phyloP scores from a whole-genome alignment of 352 stramenopile species.

The Elongisporangium anandrum region DNA sequence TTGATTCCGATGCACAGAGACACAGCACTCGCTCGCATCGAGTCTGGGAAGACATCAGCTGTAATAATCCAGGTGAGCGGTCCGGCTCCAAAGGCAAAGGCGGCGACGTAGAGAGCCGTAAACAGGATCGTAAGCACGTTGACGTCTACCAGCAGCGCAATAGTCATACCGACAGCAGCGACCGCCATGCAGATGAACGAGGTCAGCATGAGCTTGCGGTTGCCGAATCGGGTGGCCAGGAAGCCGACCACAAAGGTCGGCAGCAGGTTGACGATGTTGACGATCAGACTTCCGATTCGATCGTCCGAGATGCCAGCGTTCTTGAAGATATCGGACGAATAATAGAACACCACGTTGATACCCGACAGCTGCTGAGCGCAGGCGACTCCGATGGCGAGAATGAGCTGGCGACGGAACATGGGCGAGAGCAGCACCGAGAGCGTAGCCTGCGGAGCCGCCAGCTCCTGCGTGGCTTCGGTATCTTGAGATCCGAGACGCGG shows the following conservation, averaged over 20 bases:
- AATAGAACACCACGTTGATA: constrained; percentile 27
- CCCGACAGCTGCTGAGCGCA: constrained; percentile 23
- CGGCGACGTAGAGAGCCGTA: constrained; percentile 20
- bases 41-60: constrained; percentile 38
- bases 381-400: constrained; percentile 9
- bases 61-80: constrained; percentile 29
- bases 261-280: constrained; percentile 14
- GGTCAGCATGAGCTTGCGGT: constrained; percentile 18
- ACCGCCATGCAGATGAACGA: constrained; percentile 15
- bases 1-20: constrained; percentile 46
- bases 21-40: constrained; percentile 33
- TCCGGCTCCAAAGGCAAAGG: constrained; percentile 23
- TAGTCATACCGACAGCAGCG: constrained; percentile 16
- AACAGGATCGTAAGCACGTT: constrained; percentile 17
- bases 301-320: constrained; percentile 10
- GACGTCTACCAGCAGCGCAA: constrained; percentile 18
- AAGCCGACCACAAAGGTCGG: constrained; percentile 5
- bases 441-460: constrained; percentile 5
- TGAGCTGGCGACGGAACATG: constrained; percentile 18
- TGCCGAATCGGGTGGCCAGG: constrained; percentile 10
- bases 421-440: constrained; percentile 11
- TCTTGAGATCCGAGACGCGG: constrained; percentile 3
- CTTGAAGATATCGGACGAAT: constrained; percentile 22
- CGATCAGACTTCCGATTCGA: constrained; percentile 12
- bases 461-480: constrained; percentile 1